These are phyloP conservation scores for Perilla frutescens DNA, from an alignment of 257 asterid genomes.

Conservation along the genomic window DNA sequence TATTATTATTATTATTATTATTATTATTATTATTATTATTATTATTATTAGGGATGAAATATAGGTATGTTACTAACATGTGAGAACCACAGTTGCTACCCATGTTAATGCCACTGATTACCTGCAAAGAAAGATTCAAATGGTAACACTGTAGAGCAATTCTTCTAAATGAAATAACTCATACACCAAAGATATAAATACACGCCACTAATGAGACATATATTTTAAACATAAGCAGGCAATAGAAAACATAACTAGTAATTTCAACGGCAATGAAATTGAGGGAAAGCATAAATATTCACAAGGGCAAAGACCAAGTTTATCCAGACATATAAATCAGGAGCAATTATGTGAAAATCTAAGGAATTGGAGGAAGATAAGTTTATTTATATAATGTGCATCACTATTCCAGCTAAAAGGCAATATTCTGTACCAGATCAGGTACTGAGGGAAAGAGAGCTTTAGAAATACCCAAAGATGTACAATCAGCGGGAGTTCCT, in stretches of 20 bases:
- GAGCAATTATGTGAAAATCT: conserved; percentile 1
- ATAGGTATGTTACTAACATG: conserved; percentile 53
- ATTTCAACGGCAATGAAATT: conserved; percentile 3
- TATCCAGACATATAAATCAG: background rate
- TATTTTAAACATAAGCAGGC: conserved; percentile 16
- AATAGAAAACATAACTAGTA: background rate
- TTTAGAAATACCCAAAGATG: conserved; percentile 78
- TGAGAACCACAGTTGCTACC: conserved; percentile 90
- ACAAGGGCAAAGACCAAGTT: background rate
- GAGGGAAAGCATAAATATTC: background rate
- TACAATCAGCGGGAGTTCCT: conserved; percentile 92
- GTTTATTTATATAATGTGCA: background rate
- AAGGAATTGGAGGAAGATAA: background rate
- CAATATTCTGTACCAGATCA: conserved; percentile 60
- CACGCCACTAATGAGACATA: background rate
- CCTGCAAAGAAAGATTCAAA: conserved; percentile 56
- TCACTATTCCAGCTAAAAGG: conserved; percentile 8
- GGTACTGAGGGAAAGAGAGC: conserved; percentile 70
- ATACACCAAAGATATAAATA: conserved; percentile 3
- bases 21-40: too few relatives aligned
- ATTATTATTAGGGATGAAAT: conserved; percentile 3
- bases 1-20: background rate
- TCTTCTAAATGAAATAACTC: conserved; percentile 14
- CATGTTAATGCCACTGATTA: conserved; percentile 84
- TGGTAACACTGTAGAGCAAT: conserved; percentile 15